Base-by-base conservation (phyloP, 78 protist species). In the Chrysochromulina parva region DNA sequence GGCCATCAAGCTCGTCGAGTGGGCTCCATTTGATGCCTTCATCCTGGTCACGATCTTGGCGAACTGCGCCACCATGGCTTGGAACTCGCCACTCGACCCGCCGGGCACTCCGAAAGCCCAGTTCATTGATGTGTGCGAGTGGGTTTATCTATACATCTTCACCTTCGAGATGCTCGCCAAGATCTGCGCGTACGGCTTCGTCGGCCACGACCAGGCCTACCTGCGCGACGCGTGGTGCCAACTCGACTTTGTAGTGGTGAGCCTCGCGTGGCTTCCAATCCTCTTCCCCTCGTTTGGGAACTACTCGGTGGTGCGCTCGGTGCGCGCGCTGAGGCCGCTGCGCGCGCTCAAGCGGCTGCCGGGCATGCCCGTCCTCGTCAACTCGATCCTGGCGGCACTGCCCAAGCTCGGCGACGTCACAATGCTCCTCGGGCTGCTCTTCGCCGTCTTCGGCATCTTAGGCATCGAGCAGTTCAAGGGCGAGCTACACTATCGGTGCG, bases 241-340 rank as follows among this genome's bases (percentile, higher is more conserved):
- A 50, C 82, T 93, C 48, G 94, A 93, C 78, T 57, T 89, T 7
- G 48, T 48, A 24, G 48, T 93, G 22, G 94, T 93, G 55, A 13
- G 53, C 11, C 48, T 80, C 4, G 69, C 65, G 19, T 16, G 7
- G 26, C 10, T 65, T 22, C 17, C 71, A 4, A 16, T 65, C 71
- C 19, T 65, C 71, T 4, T 65, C 19, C 71, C 71, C 47, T 89
- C 53, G 73, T 55, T 85, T 17, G 69, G 81, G 19, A 54, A 60
- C 54, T 2, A 50, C 9, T 59, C 88, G 6, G 90, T 89, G 1
- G 10, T 93, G 24, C 94, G 94, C 10, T 11, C 59, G 22, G 26
- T 60, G 11, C 66, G 66, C 66, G 16, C 16, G 66, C 66, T 60
- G 66, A 60, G 66, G 66, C 66, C 66, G 66, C 66, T 60, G 66